Evolutionary conservation across 2,329 filamentous ascomycete genomes (phyloP).

Genomic region (Calcarisporium arbuscula): DNA sequence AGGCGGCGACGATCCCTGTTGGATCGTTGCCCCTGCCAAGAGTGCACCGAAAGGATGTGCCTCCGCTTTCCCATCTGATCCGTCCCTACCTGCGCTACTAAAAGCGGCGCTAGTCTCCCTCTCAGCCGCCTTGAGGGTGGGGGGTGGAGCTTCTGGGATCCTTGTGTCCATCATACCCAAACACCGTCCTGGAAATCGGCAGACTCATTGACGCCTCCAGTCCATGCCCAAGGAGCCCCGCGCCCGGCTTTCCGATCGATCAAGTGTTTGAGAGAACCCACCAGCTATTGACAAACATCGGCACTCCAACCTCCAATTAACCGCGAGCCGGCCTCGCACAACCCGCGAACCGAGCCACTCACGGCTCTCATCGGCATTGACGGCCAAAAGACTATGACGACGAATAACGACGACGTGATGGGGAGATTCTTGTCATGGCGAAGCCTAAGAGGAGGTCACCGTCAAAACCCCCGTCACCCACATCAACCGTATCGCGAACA

Average conservation of each 20-base stretch:
- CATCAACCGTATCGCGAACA: no score
- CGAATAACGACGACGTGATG: slow-evolving; percentile 45
- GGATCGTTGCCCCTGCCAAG: slow-evolving; percentile 33
- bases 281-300: slow-evolving; percentile 26
- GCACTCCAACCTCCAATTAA: slow-evolving; percentile 19
- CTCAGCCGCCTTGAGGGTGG: slow-evolving; percentile 54
- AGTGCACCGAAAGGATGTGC: slow-evolving; percentile 39
- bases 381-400: slow-evolving; percentile 35
- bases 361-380: no score
- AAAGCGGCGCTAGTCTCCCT: slow-evolving; percentile 60
- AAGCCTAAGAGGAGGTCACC: slow-evolving; percentile 40
- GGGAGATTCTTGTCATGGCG: slow-evolving; percentile 49
- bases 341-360: slow-evolving; percentile 1
- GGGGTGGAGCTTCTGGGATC: no score
- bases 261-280: slow-evolving; percentile 26
- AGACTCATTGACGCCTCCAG: slow-evolving; percentile 50
- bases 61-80: slow-evolving; percentile 56
- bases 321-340: slow-evolving; percentile 6
- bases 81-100: slow-evolving; percentile 55
- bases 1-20: slow-evolving; percentile 43
- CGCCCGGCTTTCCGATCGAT: slow-evolving; percentile 40
- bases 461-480: slow-evolving; percentile 11
- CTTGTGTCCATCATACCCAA: no score
- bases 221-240: slow-evolving; percentile 40
- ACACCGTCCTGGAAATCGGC: slow-evolving; percentile 47